These are phyloP conservation scores for Diddensiella transvaalensis DNA, from an alignment of 805 yeast species.

Conservation along the genomic window DNA sequence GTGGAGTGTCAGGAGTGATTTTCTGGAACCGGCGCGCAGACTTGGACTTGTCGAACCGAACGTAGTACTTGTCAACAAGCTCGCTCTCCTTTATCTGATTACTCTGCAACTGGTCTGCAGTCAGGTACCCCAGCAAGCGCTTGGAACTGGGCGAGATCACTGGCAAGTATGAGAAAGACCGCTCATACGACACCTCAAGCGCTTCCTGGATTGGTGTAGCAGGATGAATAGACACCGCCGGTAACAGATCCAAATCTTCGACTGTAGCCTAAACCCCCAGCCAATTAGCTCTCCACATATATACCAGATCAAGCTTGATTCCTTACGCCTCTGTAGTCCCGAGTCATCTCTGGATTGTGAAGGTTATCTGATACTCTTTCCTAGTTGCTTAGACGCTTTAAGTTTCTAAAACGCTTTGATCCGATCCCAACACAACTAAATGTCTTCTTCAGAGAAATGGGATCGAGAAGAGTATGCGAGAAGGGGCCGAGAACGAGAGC, in stretches of 20 bases:
- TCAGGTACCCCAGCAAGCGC: slow-evolving; percentile 48
- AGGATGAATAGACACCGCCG: slow-evolving; percentile 53
- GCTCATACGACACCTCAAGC: slow-evolving; percentile 52
- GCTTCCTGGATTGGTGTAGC: slow-evolving; percentile 47
- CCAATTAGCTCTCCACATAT: slow-evolving; percentile 15
- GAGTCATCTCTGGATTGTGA: neutral
- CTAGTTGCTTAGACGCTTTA: neutral
- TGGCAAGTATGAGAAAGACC: slow-evolving; percentile 52
- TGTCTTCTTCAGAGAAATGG: slow-evolving; percentile 20
- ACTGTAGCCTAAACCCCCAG: slow-evolving; percentile 45
- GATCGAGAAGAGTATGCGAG: slow-evolving; percentile 15
- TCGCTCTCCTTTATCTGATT: slow-evolving; percentile 29
- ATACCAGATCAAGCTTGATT: neutral
- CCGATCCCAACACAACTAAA: too few relatives aligned
- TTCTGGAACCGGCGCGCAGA: slow-evolving; percentile 37
- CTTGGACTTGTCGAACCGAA: slow-evolving; percentile 28
- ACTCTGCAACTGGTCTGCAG: slow-evolving; percentile 39
- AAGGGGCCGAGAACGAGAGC: slow-evolving; percentile 13
- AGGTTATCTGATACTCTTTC: neutral
- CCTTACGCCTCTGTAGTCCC: slow-evolving; percentile 30
- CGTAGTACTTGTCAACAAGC: slow-evolving; percentile 22
- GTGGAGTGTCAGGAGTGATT: slow-evolving; percentile 52
- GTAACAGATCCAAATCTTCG: slow-evolving; percentile 57
- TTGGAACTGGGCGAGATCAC: slow-evolving; percentile 47
- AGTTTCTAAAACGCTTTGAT: too few relatives aligned